phyloP scores from a whole-genome alignment of 495 filamentous ascomycete species.

The Penicillium subrubescens region DNA sequence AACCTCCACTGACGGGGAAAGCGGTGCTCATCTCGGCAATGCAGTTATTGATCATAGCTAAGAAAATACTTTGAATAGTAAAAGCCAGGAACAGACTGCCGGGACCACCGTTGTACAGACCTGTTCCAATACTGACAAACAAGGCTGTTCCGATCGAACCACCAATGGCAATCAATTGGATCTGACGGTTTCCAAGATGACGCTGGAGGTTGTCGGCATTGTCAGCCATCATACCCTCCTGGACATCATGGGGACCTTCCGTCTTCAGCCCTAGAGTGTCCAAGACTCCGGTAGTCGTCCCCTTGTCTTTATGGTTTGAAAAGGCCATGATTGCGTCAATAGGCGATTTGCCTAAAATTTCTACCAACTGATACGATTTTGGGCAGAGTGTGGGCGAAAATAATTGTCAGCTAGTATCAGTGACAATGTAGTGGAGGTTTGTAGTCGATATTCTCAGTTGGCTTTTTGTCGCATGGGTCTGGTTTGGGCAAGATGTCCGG shows the following conservation, averaged over 20 bases:
- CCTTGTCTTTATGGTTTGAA: conserved; percentile 16
- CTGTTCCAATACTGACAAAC: conserved; percentile 44
- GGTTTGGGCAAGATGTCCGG: neutral
- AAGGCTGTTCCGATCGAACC: conserved; percentile 65
- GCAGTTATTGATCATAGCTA: conserved; percentile 41
- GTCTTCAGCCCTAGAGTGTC: conserved; percentile 18
- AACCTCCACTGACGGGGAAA: conserved; percentile 59
- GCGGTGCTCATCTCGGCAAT: conserved; percentile 52
- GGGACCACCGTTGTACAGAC: conserved; percentile 51
- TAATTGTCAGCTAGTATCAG: neutral
- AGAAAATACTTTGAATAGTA: conserved; percentile 35
- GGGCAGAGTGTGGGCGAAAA: neutral
- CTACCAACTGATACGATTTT: neutral
- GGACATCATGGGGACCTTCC: conserved; percentile 23
- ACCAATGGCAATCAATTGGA: conserved; percentile 59
- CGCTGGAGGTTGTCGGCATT: conserved; percentile 37
- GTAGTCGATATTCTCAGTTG: neutral
- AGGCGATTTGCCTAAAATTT: neutral
- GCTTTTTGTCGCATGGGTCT: conserved; percentile 1
- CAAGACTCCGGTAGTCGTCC: conserved; percentile 15
- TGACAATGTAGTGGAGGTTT: neutral
- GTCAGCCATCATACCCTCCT: conserved; percentile 28
- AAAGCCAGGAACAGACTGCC: conserved; percentile 51
- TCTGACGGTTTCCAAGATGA: conserved; percentile 45
- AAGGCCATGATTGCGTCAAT: conserved; percentile 14